Evolutionary conservation across 139 green algal genomes (phyloP).

Genomic region (Coccomyxa sp.): DNA sequence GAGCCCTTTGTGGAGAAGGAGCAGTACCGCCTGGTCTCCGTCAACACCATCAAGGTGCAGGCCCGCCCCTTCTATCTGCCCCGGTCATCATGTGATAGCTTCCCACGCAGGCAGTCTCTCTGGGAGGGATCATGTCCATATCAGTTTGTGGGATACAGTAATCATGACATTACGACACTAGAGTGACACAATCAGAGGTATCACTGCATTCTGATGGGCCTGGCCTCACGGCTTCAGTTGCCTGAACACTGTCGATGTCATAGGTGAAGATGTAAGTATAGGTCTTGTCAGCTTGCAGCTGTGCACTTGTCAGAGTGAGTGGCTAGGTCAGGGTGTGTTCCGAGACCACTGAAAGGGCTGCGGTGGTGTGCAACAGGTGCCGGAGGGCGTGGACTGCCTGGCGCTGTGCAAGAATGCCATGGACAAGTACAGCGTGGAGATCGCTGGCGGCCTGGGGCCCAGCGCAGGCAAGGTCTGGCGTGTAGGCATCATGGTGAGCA

Average conservation of each 20-base stretch:
- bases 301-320: not conserved
- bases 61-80: not conserved
- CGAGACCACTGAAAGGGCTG: not conserved
- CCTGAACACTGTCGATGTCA: not conserved
- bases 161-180: not conserved
- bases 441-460: constrained; percentile 56
- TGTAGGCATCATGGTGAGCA: constrained; percentile 58
- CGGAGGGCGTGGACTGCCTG: constrained; percentile 75
- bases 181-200: not conserved
- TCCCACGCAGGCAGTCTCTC: not conserved
- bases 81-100: not conserved
- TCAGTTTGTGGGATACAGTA: not conserved
- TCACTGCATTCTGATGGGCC: not conserved
- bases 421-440: constrained; percentile 65
- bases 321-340: not conserved
- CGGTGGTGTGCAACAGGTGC: constrained; percentile 41
- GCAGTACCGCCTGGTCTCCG: constrained; percentile 56
- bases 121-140: not conserved
- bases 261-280: not conserved
- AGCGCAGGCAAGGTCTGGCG: constrained; percentile 60
- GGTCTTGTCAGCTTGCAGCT: not conserved
- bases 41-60: constrained; percentile 74
- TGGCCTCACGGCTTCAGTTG: not conserved
- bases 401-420: constrained; percentile 76
- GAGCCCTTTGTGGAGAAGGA: constrained; percentile 61